These are phyloP conservation scores for Lunularia cruciata DNA, from an alignment of 225 moss, liverwort and hornwort species.

Conservation along the genomic window DNA sequence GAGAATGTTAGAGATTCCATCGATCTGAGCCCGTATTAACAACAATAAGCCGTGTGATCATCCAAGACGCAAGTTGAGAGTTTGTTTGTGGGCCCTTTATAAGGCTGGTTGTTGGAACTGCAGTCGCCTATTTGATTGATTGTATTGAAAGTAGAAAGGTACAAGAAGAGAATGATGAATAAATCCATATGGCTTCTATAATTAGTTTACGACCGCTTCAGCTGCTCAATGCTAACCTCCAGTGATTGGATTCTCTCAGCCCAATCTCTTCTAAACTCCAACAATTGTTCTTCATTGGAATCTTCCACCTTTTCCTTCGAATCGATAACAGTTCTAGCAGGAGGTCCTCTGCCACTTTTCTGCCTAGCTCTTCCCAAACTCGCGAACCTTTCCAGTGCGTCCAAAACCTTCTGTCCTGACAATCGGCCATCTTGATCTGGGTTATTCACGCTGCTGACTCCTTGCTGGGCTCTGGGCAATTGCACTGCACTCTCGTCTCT, in stretches of 20 bases:
- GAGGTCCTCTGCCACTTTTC: neutral
- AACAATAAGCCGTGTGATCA: no score
- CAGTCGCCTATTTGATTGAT: no score
- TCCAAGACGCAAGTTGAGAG: no score
- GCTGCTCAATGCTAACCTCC: neutral
- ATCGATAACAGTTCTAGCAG: neutral
- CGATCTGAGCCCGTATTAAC: no score
- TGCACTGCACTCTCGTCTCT: no score
- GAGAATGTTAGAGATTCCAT: no score
- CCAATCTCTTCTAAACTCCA: conserved; percentile 13
- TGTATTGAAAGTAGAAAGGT: no score
- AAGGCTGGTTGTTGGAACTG: no score
- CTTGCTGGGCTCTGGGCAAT: neutral
- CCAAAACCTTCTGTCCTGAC: conserved; percentile 9
- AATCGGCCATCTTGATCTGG: neutral
- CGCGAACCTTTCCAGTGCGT: conserved; percentile 12
- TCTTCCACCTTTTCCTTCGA: neutral
- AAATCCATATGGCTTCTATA: no score
- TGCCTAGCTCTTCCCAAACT: neutral
- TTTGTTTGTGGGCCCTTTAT: no score
- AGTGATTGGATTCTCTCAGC: conserved; percentile 2
- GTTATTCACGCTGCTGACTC: neutral
- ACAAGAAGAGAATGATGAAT: no score
- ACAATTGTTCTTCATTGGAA: neutral
- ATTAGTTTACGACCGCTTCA: conserved; percentile 11